Evolutionary conservation across 495 filamentous ascomycete species (phyloP).

Genomic region (Emericellopsis terricola): DNA sequence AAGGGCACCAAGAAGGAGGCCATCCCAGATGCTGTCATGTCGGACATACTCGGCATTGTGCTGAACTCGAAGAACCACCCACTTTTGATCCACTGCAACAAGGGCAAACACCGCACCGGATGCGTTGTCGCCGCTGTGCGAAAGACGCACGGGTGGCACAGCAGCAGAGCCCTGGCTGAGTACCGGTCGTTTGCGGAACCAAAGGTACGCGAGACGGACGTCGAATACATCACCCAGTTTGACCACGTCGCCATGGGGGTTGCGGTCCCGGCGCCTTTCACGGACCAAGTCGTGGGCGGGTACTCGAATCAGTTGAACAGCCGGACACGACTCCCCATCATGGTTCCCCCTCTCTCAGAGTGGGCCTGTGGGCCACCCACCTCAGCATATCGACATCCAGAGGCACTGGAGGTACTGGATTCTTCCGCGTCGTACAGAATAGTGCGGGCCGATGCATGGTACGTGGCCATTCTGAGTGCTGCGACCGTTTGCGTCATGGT

Average conservation of each 20-base stretch:
- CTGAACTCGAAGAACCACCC: slow-evolving; percentile 52
- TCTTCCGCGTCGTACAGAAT: too few relatives aligned
- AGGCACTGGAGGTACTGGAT: too few relatives aligned
- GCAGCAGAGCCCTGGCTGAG: slow-evolving; percentile 39
- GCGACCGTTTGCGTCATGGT: too few relatives aligned
- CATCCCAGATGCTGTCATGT: slow-evolving; percentile 43
- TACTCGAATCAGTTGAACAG: too few relatives aligned
- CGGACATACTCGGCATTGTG: slow-evolving; percentile 42
- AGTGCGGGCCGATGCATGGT: too few relatives aligned
- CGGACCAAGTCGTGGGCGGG: too few relatives aligned
- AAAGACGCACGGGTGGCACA: slow-evolving; percentile 40
- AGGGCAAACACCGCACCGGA: slow-evolving; percentile 78
- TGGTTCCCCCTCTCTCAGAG: too few relatives aligned
- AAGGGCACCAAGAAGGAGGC: slow-evolving; percentile 56
- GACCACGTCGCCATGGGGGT: slow-evolving; percentile 9
- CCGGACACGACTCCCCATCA: too few relatives aligned
- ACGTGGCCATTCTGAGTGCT: too few relatives aligned
- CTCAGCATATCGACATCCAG: too few relatives aligned
- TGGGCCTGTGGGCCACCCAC: too few relatives aligned
- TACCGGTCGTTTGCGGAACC: slow-evolving; percentile 47
- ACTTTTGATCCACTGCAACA: slow-evolving; percentile 73
- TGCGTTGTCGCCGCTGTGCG: slow-evolving; percentile 60
- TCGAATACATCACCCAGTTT: slow-evolving; percentile 28
- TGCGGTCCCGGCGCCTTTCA: too few relatives aligned
- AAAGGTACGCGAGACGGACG: slow-evolving; percentile 37